Conservation (phyloP, 805 yeast species). For the Hagleromyces aurorensis region DNA sequence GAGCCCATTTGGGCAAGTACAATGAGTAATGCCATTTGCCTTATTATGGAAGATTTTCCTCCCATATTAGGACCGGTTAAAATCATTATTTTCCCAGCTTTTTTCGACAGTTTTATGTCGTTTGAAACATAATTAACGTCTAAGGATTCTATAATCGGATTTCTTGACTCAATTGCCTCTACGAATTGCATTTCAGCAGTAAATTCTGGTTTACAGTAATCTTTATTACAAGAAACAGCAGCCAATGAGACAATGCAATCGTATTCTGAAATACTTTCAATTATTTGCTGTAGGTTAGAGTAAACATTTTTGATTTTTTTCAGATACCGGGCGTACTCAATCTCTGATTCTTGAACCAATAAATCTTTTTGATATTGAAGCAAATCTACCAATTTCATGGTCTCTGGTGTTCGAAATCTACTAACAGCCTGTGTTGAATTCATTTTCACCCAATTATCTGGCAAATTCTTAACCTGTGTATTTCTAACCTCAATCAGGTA, state of each 20-base stretch:
- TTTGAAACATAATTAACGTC: conserved; percentile 54
- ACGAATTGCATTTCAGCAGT: conserved; percentile 39
- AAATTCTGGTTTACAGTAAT: conserved; percentile 45
- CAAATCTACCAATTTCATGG: conserved; percentile 42
- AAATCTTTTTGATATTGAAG: conserved; percentile 57
- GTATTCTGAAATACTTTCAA: conserved; percentile 43
- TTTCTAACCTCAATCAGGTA: conserved; percentile 72
- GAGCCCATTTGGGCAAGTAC: conserved; percentile 55
- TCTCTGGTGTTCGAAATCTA: conserved; percentile 62
- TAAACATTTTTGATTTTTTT: conserved; percentile 33
- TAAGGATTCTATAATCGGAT: conserved; percentile 57
- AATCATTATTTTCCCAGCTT: conserved; percentile 46
- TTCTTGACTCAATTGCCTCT: conserved; percentile 48
- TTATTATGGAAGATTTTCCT: conserved; percentile 52
- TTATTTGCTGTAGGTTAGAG: conserved; percentile 34
- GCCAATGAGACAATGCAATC: conserved; percentile 67
- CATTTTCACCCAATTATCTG: conserved; percentile 69
- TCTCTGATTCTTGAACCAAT: conserved; percentile 19
- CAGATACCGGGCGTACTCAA: conserved; percentile 31
- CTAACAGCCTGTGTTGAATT: conserved; percentile 62
- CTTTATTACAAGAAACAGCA: conserved; percentile 43
- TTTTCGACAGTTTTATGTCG: conserved; percentile 42
- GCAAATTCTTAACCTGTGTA: conserved; percentile 47
- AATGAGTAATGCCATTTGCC: conserved; percentile 41
- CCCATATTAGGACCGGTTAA: conserved; percentile 62